Evolutionary conservation across 352 stramenopile genomes (phyloP).

Genomic region (Phytophthora melonis): DNA sequence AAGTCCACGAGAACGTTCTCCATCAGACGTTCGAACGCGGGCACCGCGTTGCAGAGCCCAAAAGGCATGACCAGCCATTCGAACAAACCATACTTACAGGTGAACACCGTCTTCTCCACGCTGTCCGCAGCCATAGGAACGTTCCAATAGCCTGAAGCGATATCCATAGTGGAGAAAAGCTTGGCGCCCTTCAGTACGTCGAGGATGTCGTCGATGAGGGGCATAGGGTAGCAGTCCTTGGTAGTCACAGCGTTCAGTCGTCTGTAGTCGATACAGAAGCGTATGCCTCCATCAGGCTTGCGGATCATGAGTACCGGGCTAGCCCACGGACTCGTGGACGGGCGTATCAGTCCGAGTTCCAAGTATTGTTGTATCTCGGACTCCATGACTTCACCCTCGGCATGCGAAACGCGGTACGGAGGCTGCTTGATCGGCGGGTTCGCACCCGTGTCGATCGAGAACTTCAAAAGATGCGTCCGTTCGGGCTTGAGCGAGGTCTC

Average conservation of each 20-base stretch:
- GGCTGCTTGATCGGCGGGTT: conserved; percentile 9
- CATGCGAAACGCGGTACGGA: conserved; percentile 13
- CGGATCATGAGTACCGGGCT: conserved; percentile 6
- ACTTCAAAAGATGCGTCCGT: conserved; percentile 1
- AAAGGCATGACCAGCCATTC: conserved; percentile 9
- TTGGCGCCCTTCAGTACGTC: conserved; percentile 1
- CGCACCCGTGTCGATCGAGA: conserved; percentile 10
- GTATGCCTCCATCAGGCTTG: conserved; percentile 12
- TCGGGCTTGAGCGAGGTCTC: conserved; percentile 1
- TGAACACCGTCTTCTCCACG: conserved; percentile 11
- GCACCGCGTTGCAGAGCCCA: conserved; percentile 1
- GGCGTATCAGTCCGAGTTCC: conserved; percentile 5
- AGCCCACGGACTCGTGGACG: conserved; percentile 6
- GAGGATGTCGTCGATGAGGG: conserved; percentile 22
- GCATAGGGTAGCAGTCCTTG: conserved; percentile 16
- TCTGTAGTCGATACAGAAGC: conserved; percentile 24
- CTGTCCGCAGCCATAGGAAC: background rate
- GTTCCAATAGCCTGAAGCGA: background rate
- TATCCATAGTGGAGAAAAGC: conserved; percentile 17
- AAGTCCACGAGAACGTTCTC: conserved; percentile 6
- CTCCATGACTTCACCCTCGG: conserved; percentile 21
- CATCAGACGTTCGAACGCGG: conserved; percentile 6
- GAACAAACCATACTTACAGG: conserved; percentile 1
- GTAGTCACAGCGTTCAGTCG: conserved; percentile 14
- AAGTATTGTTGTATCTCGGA: conserved; percentile 13